These are phyloP conservation scores for Solanum infundibuliforme DNA, from an alignment of 257 asterid species.

Conservation along the genomic window DNA sequence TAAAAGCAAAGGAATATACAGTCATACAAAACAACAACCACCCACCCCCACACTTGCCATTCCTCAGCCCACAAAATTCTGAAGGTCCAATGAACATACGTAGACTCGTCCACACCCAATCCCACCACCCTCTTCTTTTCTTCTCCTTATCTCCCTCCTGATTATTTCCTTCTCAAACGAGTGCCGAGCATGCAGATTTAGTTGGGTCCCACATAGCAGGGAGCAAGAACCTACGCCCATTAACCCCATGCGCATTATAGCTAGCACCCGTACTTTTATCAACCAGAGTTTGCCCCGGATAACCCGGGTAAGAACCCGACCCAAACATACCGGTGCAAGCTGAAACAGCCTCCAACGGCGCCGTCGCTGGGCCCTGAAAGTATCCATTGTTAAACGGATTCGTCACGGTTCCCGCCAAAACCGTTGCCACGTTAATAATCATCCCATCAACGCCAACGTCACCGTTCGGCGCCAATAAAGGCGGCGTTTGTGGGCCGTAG, in stretches of 20 bases:
- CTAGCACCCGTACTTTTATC: constrained; percentile 53
- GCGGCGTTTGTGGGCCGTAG: constrained; percentile 72
- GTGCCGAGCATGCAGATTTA: constrained; percentile 53
- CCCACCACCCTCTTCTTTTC: neutral
- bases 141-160: neutral
- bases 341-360: constrained; percentile 75
- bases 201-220: constrained; percentile 93
- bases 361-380: constrained; percentile 60
- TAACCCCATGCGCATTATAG: constrained; percentile 60
- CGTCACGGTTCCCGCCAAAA: constrained; percentile 68
- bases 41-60: neutral
- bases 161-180: constrained; percentile 21
- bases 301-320: constrained; percentile 69
- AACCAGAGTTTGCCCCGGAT: constrained; percentile 38
- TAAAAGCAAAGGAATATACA: constrained; percentile 20
- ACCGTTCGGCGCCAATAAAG: constrained; percentile 58
- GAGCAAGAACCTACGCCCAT: constrained; percentile 53
- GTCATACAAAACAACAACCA: constrained; percentile 27
- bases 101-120: constrained; percentile 11
- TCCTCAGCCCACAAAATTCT: neutral
- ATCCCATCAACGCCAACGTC: constrained; percentile 75
- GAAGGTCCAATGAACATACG: constrained; percentile 12
- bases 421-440: constrained; percentile 59
- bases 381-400: constrained; percentile 64
- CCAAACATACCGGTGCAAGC: constrained; percentile 72